Percentiles rank a stretch among this genome's conserved stretches.
Conservation (phyloP, 805 yeast species). For the Schwanniomyces pseudopolymorphus region DNA sequence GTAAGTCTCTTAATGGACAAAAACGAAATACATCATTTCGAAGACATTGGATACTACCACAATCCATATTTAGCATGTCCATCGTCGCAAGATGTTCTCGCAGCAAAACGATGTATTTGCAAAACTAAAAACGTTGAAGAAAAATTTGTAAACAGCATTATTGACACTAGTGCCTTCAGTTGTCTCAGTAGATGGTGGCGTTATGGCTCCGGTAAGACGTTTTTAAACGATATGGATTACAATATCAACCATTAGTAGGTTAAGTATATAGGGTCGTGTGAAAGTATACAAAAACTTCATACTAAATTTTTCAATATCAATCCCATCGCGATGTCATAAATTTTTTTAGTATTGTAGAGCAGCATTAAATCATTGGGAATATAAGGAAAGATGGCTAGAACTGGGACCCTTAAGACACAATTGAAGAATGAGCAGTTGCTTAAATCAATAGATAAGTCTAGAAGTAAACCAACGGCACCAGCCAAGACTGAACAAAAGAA, state of each 20-base stretch:
- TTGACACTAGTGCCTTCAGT: constrained; percentile 53
- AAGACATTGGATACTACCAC: constrained; percentile 45
- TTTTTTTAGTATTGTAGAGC: constrained; percentile 3
- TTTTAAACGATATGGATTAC: constrained; percentile 44
- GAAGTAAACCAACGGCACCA: constrained; percentile 17
- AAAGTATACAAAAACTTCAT: not conserved
- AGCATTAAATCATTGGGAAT: not conserved
- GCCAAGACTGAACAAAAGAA: constrained; percentile 7
- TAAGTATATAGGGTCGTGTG: constrained; percentile 1
- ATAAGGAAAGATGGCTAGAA: constrained; percentile 25
- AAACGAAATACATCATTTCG: constrained; percentile 41
- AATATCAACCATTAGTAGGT: constrained; percentile 6
- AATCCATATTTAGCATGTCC: constrained; percentile 45
- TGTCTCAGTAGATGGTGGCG: constrained; percentile 80
- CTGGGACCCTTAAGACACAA: constrained; percentile 30
- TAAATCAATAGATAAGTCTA: constrained; percentile 23
- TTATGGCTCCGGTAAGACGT: constrained; percentile 58
- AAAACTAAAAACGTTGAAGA: constrained; percentile 16
- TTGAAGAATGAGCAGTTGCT: constrained; percentile 27
- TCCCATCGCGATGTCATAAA: constrained; percentile 6
- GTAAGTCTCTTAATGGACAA: constrained; percentile 34
- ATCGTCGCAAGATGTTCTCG: constrained; percentile 26
- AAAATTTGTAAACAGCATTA: constrained; percentile 22
- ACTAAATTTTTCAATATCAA: constrained; percentile 2
- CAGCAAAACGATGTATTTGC: constrained; percentile 41